Percentiles rank a stretch among this genome's conserved stretches.
Evolutionary conservation across 495 filamentous ascomycete genomes (phyloP).

Genomic region (Penicillium waksmanii): DNA sequence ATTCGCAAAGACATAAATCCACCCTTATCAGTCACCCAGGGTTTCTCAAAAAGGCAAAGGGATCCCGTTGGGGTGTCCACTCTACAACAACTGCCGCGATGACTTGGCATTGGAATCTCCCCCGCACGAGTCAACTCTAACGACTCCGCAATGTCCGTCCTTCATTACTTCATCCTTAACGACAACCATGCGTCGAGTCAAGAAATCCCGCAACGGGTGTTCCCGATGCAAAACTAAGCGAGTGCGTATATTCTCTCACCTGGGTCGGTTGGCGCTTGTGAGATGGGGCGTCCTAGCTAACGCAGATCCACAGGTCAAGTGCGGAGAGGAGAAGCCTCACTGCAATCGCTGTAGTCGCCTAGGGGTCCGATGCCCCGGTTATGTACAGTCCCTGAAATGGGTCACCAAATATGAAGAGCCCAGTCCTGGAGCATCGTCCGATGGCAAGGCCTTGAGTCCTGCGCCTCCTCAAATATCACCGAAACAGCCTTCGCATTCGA

Average conservation of each 20-base stretch:
- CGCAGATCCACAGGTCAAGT: constrained; percentile 50
- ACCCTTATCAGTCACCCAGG: too few species aligned
- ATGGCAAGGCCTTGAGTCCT: constrained; percentile 19
- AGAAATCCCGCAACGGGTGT: constrained; percentile 52
- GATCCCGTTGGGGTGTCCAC: too few species aligned
- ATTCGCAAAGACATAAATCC: too few species aligned
- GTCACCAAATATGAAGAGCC: constrained; percentile 51
- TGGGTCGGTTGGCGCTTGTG: neutral
- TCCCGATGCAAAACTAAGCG: constrained; percentile 56
- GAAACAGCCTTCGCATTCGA: constrained; percentile 1
- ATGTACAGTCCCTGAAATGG: constrained; percentile 57
- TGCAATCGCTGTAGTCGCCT: constrained; percentile 56
- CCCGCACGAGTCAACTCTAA: constrained; percentile 22
- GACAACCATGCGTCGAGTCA: constrained; percentile 46
- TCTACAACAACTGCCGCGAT: too few species aligned
- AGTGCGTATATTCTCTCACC: constrained; percentile 27
- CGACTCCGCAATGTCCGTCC: constrained; percentile 9
- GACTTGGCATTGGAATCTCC: constrained; percentile 4
- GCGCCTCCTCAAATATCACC: constrained; percentile 10
- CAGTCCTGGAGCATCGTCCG: constrained; percentile 23
- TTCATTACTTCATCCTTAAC: constrained; percentile 2
- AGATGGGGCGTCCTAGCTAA: neutral
- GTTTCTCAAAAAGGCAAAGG: too few species aligned
- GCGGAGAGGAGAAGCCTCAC: constrained; percentile 56
- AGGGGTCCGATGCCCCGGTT: constrained; percentile 56